Conservation (phyloP, 108 stramenopile genomes). For the Cyclotella choctawhatcheeana region DNA sequence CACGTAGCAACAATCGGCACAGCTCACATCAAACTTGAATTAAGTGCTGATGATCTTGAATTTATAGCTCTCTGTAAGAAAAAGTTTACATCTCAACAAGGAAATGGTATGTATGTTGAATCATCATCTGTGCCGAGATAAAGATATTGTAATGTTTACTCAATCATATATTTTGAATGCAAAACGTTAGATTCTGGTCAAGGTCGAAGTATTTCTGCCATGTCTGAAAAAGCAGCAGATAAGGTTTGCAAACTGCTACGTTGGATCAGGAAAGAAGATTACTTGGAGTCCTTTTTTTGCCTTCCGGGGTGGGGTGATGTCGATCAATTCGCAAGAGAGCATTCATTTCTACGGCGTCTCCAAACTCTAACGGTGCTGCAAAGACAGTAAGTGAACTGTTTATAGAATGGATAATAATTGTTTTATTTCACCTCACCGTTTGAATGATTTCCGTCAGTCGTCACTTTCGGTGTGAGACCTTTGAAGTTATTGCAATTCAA, state of each 20-base stretch:
- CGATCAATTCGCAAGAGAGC: constrained; percentile 45
- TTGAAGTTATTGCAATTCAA: constrained; percentile 66
- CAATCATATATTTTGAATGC: no score
- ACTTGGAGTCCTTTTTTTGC: constrained; percentile 66
- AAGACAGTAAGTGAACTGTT: constrained; percentile 28
- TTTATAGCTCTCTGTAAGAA: constrained; percentile 75
- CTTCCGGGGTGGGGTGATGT: constrained; percentile 64
- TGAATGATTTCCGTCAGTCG: constrained; percentile 4
- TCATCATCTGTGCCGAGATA: no score
- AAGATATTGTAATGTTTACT: no score
- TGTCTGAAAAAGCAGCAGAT: constrained; percentile 55
- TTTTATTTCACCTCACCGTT: background rate
- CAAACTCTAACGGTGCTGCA: constrained; percentile 57
- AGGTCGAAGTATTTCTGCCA: constrained; percentile 40
- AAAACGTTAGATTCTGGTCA: no score
- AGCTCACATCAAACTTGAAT: constrained; percentile 81
- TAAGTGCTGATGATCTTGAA: constrained; percentile 61
- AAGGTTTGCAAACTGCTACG: constrained; percentile 65
- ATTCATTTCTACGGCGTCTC: constrained; percentile 63
- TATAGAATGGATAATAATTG: background rate
- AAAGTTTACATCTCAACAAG: constrained; percentile 59
- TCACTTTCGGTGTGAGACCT: constrained; percentile 71
- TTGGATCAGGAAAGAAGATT: constrained; percentile 73
- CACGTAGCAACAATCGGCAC: constrained; percentile 65
- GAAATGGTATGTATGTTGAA: constrained; percentile 18